Conservation (phyloP, 495 filamentous ascomycete species). For the Aspergillus conjunctus region DNA sequence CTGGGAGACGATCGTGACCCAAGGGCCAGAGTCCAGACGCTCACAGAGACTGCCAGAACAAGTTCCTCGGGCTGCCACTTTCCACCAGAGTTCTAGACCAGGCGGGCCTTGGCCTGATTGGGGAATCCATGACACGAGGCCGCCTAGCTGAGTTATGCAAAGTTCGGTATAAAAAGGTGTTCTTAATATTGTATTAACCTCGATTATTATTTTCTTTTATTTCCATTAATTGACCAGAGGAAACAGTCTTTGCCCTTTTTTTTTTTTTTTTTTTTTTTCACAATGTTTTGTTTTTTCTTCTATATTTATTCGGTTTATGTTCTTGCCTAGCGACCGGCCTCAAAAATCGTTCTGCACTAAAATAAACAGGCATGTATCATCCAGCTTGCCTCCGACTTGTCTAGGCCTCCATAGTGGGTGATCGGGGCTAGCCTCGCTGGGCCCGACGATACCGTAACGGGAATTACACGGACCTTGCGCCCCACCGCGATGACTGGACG, state of each 20-base stretch:
- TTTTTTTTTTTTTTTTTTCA: background rate
- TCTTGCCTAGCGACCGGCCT: background rate
- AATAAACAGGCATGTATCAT: slow-evolving; percentile 6
- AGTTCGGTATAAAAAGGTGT: background rate
- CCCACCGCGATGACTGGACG: slow-evolving; percentile 6
- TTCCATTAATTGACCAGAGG: no score
- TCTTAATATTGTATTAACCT: background rate
- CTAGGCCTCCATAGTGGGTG: slow-evolving; percentile 32
- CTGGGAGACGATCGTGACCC: slow-evolving; percentile 19
- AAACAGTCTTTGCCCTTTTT: background rate
- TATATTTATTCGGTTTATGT: no score
- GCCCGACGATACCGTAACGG: slow-evolving; percentile 20
- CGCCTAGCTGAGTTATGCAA: slow-evolving; percentile 14
- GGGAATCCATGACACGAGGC: slow-evolving; percentile 33
- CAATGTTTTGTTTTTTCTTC: background rate
- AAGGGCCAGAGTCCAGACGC: slow-evolving; percentile 15
- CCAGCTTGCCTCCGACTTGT: slow-evolving; percentile 22
- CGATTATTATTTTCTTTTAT: background rate
- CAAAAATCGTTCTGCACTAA: slow-evolving; percentile 5
- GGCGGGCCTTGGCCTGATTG: slow-evolving; percentile 25
- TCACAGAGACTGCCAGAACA: slow-evolving; percentile 13
- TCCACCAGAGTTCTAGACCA: slow-evolving; percentile 31
- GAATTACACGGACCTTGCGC: slow-evolving; percentile 27
- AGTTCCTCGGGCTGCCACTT: slow-evolving; percentile 28
- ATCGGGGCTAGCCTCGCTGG: slow-evolving; percentile 22